Evolutionary conservation across 345 rosid species (phyloP), one percentile per base, ranked within the genome.

Genomic region (Murraya koenigii): DNA sequence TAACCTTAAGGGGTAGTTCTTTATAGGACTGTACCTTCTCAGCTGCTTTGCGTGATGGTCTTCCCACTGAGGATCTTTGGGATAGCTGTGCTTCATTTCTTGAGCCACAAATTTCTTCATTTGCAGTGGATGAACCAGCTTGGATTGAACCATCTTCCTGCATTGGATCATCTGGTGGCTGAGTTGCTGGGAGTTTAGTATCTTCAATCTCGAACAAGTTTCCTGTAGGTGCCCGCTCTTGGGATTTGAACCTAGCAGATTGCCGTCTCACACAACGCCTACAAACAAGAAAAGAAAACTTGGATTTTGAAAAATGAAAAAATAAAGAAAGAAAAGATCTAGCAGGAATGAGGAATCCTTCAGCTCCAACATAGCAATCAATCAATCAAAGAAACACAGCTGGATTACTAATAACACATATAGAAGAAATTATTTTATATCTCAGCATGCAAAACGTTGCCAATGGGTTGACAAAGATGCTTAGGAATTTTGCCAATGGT

Each of bases 131-230:
- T 32, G 80, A 79, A 64, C 30, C 61, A 5, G 32, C 60, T 19
- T 33, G 84, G 67, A 23, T 60, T 38, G 39, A 36, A 80, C 55
- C 69, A 36, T 82, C 83, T 69, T 80, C 84, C 39, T 74, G 77
- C 76, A 74, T 77, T 41, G 78, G 80, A 54, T 28, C 72, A 17
- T 79, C 83, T 13, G 64, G 81, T 39, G 70, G 75, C 44, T 63
- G 84, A 59, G 19, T 63, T 70, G 28, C 71, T 9, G 80, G 74
- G 38, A 81, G 72, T 17, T 72, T 79, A 47, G 81, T 79, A 55
- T 86, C 92, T 69, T 88, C 90, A 2, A 89, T 84, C 81, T 94
- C 97, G 62, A 90, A 89, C 69, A 90, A 81, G 80, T 92, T 85
- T 77, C 85, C 93, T 0, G 75, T 68, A 4, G 86, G 79, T 60